Percentiles rank a stretch among this genome's conserved stretches.
Evolutionary conservation across 129 eudicot genomes (phyloP).

Genomic region (Centrapalus pauciflorus): DNA sequence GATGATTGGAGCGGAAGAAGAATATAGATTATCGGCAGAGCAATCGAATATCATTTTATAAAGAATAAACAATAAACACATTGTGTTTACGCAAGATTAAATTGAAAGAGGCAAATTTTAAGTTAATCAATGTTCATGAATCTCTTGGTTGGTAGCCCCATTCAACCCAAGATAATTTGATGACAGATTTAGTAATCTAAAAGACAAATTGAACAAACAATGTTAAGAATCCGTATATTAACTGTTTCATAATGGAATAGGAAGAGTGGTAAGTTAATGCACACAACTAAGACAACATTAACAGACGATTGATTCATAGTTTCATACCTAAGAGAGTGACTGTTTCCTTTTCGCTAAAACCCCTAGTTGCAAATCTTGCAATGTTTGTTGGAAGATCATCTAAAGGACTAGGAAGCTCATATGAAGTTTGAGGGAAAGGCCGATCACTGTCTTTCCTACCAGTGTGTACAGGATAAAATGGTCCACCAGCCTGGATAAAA

Average conservation of each 20-base stretch:
- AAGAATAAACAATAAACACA: neutral
- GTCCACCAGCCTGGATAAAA: constrained; percentile 67
- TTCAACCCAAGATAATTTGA: neutral
- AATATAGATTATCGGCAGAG: neutral
- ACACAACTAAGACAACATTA: neutral
- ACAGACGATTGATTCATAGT: neutral
- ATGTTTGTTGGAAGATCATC: constrained; percentile 40
- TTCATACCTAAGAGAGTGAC: constrained; percentile 35
- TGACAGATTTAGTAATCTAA: neutral
- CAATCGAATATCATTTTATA: neutral
- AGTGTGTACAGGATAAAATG: constrained; percentile 68
- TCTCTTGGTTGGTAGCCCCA: neutral
- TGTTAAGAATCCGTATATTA: constrained; percentile 2
- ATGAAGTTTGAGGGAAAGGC: constrained; percentile 42
- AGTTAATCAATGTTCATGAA: neutral
- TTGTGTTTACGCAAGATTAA: neutral
- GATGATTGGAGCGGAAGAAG: neutral
- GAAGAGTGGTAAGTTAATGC: too few species aligned
- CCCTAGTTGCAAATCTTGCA: constrained; percentile 44
- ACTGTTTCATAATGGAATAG: neutral
- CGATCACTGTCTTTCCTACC: constrained; percentile 57
- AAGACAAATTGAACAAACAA: neutral
- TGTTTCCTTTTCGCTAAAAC: constrained; percentile 64
- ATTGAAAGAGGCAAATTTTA: neutral
- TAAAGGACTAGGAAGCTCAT: constrained; percentile 58